These are phyloP conservation scores for Parafenestella ontariensis DNA, from an alignment of 2,329 filamentous ascomycete genomes.

Conservation along the genomic window DNA sequence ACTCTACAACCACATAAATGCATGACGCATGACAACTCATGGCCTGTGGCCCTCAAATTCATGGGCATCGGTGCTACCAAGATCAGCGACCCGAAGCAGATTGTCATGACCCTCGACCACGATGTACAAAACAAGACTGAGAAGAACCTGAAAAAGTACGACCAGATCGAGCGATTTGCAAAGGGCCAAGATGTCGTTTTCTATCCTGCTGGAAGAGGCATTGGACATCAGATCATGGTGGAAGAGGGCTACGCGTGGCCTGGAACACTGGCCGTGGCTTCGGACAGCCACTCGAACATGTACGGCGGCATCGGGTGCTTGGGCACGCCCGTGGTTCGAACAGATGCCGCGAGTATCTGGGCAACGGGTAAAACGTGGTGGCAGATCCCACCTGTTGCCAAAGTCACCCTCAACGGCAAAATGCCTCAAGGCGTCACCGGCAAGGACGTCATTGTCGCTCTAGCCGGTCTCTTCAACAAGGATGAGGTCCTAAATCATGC, in stretches of 20 bases:
- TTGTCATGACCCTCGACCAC: conserved; percentile 86
- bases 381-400: conserved; percentile 84
- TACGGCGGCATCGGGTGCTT: conserved; percentile 82
- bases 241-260: conserved; percentile 88
- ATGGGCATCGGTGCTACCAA: conserved; percentile 81
- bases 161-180: conserved; percentile 82
- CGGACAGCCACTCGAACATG: conserved; percentile 79
- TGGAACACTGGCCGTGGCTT: conserved; percentile 80
- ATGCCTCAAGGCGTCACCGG: conserved; percentile 83
- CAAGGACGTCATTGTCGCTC: conserved; percentile 91
- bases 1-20: conserved; percentile 73
- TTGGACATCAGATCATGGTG: conserved; percentile 92
- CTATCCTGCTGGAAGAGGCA: conserved; percentile 78
- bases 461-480: conserved; percentile 85
- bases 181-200: conserved; percentile 77
- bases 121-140: conserved; percentile 85
- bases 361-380: conserved; percentile 85
- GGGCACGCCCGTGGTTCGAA: conserved; percentile 83
- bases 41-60: conserved; percentile 79
- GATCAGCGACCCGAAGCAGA: conserved; percentile 73
- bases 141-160: conserved; percentile 82
- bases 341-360: conserved; percentile 87
- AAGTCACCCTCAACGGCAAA: conserved; percentile 77
- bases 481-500: conserved; percentile 91
- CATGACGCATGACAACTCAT: conserved; percentile 89